Percentiles rank a stretch among this genome's conserved stretches.
Evolutionary conservation across 2,329 filamentous ascomycete species (phyloP).

Genomic region (Pseudogymnoascus sp.): DNA sequence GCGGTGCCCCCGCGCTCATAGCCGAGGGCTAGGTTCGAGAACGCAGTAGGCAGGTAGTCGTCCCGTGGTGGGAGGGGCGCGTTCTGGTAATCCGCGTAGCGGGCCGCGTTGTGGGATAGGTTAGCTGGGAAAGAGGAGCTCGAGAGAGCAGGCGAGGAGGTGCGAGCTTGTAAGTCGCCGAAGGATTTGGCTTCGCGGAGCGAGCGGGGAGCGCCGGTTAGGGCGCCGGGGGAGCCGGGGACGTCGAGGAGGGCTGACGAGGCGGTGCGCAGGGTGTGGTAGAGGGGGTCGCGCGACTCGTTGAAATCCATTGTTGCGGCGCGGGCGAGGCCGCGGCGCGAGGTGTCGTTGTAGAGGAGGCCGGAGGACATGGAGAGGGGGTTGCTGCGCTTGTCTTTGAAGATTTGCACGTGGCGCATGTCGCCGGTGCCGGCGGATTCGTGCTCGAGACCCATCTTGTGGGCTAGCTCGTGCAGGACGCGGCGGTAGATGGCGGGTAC

Average conservation of each 20-base stretch:
- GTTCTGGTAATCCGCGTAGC: constrained; percentile 51
- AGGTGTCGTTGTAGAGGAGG: constrained; percentile 58
- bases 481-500: constrained; percentile 78
- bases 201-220: constrained; percentile 62
- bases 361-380: constrained; percentile 30
- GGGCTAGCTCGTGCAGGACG: constrained; percentile 86
- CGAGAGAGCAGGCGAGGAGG: constrained; percentile 83
- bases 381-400: constrained; percentile 48
- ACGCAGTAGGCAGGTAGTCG: constrained; percentile 37
- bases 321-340: constrained; percentile 78
- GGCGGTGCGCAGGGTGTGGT: constrained; percentile 70
- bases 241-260: constrained; percentile 76
- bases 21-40: constrained; percentile 51
- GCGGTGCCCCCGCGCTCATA: constrained; percentile 20
- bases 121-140: constrained; percentile 76
- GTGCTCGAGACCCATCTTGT: constrained; percentile 89
- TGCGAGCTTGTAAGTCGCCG: constrained; percentile 89
- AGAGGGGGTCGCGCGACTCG: constrained; percentile 64
- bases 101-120: constrained; percentile 53
- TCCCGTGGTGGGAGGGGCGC: constrained; percentile 70
- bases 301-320: constrained; percentile 98
- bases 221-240: constrained; percentile 62
- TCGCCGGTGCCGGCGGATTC: constrained; percentile 82
- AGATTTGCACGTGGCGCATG: constrained; percentile 82
- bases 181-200: constrained; percentile 93